These are phyloP conservation scores for Kandelia obovata DNA, from an alignment of 345 rosid species.

Conservation along the genomic window DNA sequence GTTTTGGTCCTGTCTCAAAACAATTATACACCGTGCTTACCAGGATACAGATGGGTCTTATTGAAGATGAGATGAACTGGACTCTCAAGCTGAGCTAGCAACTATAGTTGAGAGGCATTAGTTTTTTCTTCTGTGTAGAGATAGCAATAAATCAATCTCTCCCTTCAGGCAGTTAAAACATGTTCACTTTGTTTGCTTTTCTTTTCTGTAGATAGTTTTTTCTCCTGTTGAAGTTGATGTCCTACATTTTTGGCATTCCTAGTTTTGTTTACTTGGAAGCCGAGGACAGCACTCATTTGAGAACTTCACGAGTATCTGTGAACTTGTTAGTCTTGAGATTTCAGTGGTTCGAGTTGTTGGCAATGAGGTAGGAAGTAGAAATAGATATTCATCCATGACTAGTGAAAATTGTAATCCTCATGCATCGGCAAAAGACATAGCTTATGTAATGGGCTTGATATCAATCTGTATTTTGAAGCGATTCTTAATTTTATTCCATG, in stretches of 20 bases:
- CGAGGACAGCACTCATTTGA: background rate
- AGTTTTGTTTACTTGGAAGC: background rate
- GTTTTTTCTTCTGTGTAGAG: background rate
- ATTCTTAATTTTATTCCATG: too few species aligned
- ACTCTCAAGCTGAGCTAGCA: constrained; percentile 53
- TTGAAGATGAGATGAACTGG: constrained; percentile 88
- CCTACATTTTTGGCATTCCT: background rate
- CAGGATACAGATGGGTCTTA: constrained; percentile 86
- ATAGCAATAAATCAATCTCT: background rate
- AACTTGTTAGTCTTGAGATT: too few species aligned
- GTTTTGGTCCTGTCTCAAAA: constrained; percentile 63
- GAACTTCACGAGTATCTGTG: background rate
- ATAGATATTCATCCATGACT: too few species aligned
- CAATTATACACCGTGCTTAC: constrained; percentile 69
- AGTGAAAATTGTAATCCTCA: too few species aligned
- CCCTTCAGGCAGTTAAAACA: background rate
- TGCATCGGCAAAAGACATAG: too few species aligned
- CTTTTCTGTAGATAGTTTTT: background rate
- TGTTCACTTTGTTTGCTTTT: background rate
- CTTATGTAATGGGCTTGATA: too few species aligned
- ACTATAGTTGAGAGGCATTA: too few species aligned
- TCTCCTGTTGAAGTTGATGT: background rate
- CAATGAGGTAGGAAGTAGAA: too few species aligned
- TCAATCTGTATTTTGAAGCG: too few species aligned
- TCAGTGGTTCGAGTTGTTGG: too few species aligned